Evolutionary conservation across 306 rosid genomes (phyloP), one percentile per base, ranked within the genome.

Genomic region (Sicyos edulis): DNA sequence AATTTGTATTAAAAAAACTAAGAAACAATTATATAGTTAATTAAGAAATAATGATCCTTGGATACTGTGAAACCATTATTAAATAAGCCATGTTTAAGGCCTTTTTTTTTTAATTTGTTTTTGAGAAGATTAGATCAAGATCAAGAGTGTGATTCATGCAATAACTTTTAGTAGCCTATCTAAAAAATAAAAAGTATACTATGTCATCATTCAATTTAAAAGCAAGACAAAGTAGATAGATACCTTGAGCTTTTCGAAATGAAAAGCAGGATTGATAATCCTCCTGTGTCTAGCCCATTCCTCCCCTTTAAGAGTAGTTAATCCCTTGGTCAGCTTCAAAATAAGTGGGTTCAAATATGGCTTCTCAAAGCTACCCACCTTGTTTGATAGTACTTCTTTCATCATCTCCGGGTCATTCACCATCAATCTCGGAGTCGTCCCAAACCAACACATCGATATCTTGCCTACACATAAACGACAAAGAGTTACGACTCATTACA

Each of bases 181-280:
- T 29, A 29, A 29, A 29, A 29, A 29, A 29, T 1, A 29, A 29
- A 29, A 29, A 29, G 4, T 1, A 29, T 1, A 29, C 32, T 29
- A 29, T n/a, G 32, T 29, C 1, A 29, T 11, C 51, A 45, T 50
- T 50, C 54, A 50, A 50, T 3, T 50, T 3, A 50, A 50, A 29
- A 29, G 4, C 32, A 29, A 29, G 32, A 29, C 32, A 9, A 3
- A 44, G 11, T 9, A 44, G 32, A 29, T 1, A 42, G 12, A 22
- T 22, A 86, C 91, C 89, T 85, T 81, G 58, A 85, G 74, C 42
- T 21, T 78, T 57, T 87, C 89, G 1, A 73, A 40, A 80, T 85
- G 83, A 75, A 87, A 87, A 77, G 82, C 89, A 55, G 86, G 87
- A 58, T 83, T 84, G 59, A 87, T 53, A 1, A 77, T 77, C 71